phyloP scores from a whole-genome alignment of 306 rosid species.

The Dalbergia cochinchinensis region DNA sequence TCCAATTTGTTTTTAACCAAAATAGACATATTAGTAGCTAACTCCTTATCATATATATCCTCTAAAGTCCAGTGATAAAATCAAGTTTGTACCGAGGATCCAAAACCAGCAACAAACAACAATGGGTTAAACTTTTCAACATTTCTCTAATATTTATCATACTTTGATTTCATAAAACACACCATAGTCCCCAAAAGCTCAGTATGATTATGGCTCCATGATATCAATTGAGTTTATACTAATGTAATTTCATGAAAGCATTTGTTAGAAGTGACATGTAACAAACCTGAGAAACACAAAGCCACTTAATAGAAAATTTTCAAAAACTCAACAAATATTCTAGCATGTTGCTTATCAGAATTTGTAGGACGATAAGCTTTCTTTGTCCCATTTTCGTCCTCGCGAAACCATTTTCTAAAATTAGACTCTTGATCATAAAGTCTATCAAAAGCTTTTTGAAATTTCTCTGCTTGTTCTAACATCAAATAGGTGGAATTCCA shows the following conservation, averaged over 20 bases:
- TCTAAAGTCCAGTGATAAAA: background rate
- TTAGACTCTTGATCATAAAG: background rate
- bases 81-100: slow-evolving; percentile 3
- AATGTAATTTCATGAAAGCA: background rate
- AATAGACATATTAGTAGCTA: background rate
- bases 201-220: background rate
- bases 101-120: background rate
- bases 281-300: background rate
- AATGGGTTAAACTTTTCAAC: background rate
- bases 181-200: background rate
- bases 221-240: background rate
- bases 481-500: background rate
- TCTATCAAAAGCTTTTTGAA: slow-evolving; percentile 19
- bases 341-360: background rate
- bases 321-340: background rate
- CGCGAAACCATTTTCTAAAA: background rate
- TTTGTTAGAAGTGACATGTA: background rate
- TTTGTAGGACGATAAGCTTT: background rate
- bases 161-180: background rate
- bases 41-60: background rate
- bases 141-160: background rate
- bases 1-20: background rate
- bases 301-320: background rate
- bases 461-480: slow-evolving; percentile 1
- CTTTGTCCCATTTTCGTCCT: background rate